Conservation (phyloP, 1,139 yeast genomes). For the Geotrichum aggregatum region DNA sequence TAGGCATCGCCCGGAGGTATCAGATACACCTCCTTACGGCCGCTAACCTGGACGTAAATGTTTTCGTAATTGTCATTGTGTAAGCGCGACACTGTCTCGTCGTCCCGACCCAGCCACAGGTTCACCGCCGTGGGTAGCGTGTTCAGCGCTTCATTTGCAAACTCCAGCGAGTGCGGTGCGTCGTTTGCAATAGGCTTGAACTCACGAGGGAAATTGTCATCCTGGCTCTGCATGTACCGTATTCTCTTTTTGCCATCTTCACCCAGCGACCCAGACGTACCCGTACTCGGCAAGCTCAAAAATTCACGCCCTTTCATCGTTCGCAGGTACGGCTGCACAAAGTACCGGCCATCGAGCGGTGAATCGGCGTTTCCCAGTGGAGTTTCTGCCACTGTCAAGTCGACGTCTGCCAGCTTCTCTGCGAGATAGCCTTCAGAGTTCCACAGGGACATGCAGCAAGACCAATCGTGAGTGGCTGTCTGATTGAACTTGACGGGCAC, state of each 20-base stretch:
- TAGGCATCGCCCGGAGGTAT: constrained; percentile 39
- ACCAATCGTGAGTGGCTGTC: constrained; percentile 12
- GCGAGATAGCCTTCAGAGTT: constrained; percentile 24
- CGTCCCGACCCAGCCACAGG: constrained; percentile 40
- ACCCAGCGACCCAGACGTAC: constrained; percentile 6
- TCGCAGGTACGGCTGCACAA: constrained; percentile 37
- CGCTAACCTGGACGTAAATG: constrained; percentile 38
- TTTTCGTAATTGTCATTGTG: constrained; percentile 43
- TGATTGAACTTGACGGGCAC: constrained; percentile 26
- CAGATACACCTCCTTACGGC: constrained; percentile 37
- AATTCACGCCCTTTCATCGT: constrained; percentile 31
- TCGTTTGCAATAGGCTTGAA: constrained; percentile 28
- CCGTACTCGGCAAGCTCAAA: constrained; percentile 17
- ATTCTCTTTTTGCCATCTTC: constrained; percentile 27
- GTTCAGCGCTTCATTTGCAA: constrained; percentile 33
- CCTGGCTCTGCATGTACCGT: constrained; percentile 41
- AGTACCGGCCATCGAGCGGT: constrained; percentile 33
- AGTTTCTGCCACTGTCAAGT: constrained; percentile 38
- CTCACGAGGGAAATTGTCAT: constrained; percentile 35
- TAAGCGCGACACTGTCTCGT: constrained; percentile 38
- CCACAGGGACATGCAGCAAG: constrained; percentile 22
- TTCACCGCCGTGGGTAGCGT: constrained; percentile 38
- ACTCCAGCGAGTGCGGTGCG: constrained; percentile 27
- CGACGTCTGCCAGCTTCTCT: constrained; percentile 22
- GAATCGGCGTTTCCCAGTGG: constrained; percentile 43